Conservation (phyloP, 1,139 yeast genomes). For the Debaryomycetaceae sp. region DNA sequence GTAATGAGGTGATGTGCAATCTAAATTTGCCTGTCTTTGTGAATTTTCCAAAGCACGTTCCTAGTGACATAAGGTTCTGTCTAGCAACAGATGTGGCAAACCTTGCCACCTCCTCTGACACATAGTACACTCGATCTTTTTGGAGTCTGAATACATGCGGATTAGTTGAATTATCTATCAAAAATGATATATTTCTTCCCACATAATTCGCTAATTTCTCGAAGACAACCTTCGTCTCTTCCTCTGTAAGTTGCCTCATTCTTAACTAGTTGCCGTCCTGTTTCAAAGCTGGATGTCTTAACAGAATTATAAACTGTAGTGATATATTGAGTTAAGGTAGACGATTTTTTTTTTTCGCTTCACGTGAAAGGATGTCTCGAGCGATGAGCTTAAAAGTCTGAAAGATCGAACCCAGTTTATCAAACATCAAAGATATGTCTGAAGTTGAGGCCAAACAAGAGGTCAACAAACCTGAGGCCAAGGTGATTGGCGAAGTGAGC, state of each 20-base stretch:
- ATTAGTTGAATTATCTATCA: conserved; percentile 83
- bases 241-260: conserved; percentile 96
- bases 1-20: conserved; percentile 87
- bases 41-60: conserved; percentile 92
- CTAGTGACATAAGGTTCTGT: conserved; percentile 85
- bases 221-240: conserved; percentile 92
- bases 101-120: conserved; percentile 76
- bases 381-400: conserved; percentile 8
- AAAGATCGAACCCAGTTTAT: not conserved
- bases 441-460: conserved; percentile 4
- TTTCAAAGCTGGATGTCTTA: not conserved
- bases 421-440: conserved; percentile 3
- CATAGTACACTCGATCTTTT: conserved; percentile 94
- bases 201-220: conserved; percentile 95
- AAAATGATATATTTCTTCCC: conserved; percentile 86
- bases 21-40: conserved; percentile 97
- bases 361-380: not conserved
- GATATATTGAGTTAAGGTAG: not conserved
- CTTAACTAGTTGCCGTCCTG: not conserved
- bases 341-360: not conserved
- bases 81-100: conserved; percentile 89
- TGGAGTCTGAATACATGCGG: conserved; percentile 95
- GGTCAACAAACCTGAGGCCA: conserved; percentile 1
- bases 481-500: conserved; percentile 2
- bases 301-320: not conserved